Evolutionary conservation across 768 basidiomycete genomes (phyloP).

Genomic region (Collybia mongolica): DNA sequence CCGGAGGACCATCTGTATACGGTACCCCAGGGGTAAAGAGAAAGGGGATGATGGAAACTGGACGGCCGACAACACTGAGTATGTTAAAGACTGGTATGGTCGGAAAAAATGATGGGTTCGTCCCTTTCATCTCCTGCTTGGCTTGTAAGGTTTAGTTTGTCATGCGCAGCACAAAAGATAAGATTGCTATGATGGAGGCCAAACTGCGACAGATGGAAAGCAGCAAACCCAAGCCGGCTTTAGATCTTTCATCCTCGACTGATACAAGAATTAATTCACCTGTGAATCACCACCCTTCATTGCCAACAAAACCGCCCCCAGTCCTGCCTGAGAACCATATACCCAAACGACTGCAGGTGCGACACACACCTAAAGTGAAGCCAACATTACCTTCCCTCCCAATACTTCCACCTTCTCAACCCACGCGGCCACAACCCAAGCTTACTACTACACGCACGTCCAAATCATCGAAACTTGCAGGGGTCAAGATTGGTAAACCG

Average conservation of each 20-base stretch:
- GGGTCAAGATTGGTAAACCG: constrained; percentile 39
- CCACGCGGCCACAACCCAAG: constrained; percentile 3
- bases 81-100: constrained; percentile 72
- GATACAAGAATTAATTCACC: constrained; percentile 4
- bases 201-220: constrained; percentile 82
- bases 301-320: constrained; percentile 43
- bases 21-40: constrained; percentile 26
- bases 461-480: constrained; percentile 27
- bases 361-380: constrained; percentile 14
- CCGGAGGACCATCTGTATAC: constrained; percentile 9
- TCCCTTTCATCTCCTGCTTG: constrained; percentile 1
- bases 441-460: constrained; percentile 5
- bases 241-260: constrained; percentile 6
- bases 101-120: constrained; percentile 52
- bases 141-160: constrained; percentile 6
- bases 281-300: constrained; percentile 29
- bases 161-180: constrained; percentile 66
- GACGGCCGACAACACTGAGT: constrained; percentile 83
- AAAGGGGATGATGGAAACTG: constrained; percentile 51
- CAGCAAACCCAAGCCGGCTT: constrained; percentile 24
- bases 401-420: constrained; percentile 12
- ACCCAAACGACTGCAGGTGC: constrained; percentile 4
- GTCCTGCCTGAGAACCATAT: constrained; percentile 18
- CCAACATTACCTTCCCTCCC: constrained; percentile 22
- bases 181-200: constrained; percentile 96